Evolutionary conservation across 2,329 filamentous ascomycete genomes (phyloP).

Genomic region (Arthrocladium fulminans): DNA sequence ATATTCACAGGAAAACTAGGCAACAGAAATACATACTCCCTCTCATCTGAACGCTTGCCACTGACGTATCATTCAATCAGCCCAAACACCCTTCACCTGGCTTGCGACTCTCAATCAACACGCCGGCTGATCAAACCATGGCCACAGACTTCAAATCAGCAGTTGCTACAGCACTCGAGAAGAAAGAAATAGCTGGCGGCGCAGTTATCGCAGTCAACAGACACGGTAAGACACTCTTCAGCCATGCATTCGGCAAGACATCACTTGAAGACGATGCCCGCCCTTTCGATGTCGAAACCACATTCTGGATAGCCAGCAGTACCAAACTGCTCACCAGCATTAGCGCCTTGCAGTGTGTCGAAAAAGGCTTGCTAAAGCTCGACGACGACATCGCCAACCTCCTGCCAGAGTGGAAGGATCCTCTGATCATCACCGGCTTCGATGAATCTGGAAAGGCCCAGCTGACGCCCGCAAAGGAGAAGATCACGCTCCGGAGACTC

Average conservation of each 20-base stretch:
- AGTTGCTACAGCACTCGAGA: neutral
- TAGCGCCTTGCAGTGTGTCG: slow-evolving; percentile 47
- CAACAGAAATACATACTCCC: neutral
- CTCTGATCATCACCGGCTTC: slow-evolving; percentile 43
- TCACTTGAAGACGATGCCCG: neutral
- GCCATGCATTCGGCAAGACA: neutral
- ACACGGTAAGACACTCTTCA: neutral
- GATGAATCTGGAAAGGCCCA: slow-evolving; percentile 31
- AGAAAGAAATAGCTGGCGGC: neutral
- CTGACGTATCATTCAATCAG: neutral
- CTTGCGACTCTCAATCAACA: neutral
- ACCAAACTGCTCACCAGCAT: slow-evolving; percentile 45
- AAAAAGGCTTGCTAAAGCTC: slow-evolving; percentile 41
- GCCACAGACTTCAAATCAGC: neutral
- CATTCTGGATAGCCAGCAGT: slow-evolving; percentile 22
- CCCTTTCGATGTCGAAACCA: slow-evolving; percentile 16
- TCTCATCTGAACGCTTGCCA: neutral
- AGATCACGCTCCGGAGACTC: slow-evolving; percentile 18
- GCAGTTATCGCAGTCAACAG: neutral
- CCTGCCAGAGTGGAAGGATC: slow-evolving; percentile 41
- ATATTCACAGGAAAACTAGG: no score
- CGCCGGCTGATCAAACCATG: neutral
- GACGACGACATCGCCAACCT: slow-evolving; percentile 38
- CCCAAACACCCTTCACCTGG: neutral
- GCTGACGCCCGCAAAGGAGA: slow-evolving; percentile 20